Evolutionary conservation across 2,329 filamentous ascomycete species (phyloP).

Genomic region (Xylariaceae sp.): DNA sequence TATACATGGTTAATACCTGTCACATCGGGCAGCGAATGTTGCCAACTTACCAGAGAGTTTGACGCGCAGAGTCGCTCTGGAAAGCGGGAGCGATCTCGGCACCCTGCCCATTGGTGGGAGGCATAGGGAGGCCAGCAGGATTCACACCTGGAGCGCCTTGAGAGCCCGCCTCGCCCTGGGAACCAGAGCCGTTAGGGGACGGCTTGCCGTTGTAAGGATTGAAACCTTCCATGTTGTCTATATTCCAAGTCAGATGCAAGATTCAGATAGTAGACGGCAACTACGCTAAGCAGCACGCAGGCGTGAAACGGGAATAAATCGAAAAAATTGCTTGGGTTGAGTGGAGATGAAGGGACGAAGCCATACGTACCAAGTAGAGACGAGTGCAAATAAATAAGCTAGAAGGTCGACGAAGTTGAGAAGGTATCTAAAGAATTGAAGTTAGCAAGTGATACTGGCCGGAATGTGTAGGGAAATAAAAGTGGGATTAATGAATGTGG

Average conservation of each 20-base stretch:
- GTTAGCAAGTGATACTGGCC: neutral
- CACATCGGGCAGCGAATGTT: neutral
- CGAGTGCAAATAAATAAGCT: neutral
- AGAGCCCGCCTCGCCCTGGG: constrained; percentile 34
- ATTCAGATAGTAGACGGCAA: too few species aligned
- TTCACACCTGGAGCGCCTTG: constrained; percentile 31
- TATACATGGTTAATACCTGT: constrained; percentile 34
- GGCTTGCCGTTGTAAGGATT: constrained; percentile 35
- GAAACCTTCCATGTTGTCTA: constrained; percentile 33
- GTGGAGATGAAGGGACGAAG: too few species aligned
- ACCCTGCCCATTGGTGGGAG: constrained; percentile 34
- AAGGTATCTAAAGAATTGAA: neutral
- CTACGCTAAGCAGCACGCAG: too few species aligned
- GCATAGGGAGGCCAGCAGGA: constrained; percentile 27
- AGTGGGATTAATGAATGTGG: too few species aligned
- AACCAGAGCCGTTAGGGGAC: constrained; percentile 35
- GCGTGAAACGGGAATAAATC: too few species aligned
- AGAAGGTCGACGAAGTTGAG: neutral
- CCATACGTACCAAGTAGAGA: neutral
- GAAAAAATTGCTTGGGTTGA: neutral
- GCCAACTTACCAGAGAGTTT: constrained; percentile 51
- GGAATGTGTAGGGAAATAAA: too few species aligned
- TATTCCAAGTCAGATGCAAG: constrained; percentile 2
- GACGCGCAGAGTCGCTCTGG: constrained; percentile 43
- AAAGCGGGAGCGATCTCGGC: constrained; percentile 31